Evolutionary conservation across 768 basidiomycete species (phyloP).

Genomic region (Leccinum imitatum): DNA sequence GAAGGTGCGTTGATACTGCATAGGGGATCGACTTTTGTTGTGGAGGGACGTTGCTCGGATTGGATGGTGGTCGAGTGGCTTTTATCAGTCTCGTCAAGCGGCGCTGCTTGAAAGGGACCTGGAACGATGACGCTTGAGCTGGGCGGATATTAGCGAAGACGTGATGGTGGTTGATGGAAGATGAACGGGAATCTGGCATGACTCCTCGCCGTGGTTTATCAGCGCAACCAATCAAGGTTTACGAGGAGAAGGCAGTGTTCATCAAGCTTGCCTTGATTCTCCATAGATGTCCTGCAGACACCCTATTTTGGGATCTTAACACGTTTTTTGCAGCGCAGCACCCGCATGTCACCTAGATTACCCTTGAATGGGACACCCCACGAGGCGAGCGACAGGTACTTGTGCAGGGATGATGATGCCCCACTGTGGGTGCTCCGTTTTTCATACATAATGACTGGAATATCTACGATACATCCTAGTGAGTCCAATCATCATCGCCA

Average conservation of each 20-base stretch:
- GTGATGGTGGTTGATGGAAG: slow-evolving; percentile 28
- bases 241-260: slow-evolving; percentile 30
- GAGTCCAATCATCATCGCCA: slow-evolving; percentile 19
- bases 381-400: slow-evolving; percentile 30
- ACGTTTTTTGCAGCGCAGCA: slow-evolving; percentile 37
- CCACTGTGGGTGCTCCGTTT: slow-evolving; percentile 22
- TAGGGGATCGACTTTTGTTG: slow-evolving; percentile 19
- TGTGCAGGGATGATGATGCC: slow-evolving; percentile 25
- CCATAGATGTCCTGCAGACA: slow-evolving; percentile 14
- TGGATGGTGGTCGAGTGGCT: slow-evolving; percentile 9
- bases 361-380: slow-evolving; percentile 24
- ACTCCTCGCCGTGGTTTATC: slow-evolving; percentile 34
- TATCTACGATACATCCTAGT: slow-evolving; percentile 24
- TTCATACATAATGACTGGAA: slow-evolving; percentile 33
- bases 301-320: slow-evolving; percentile 30
- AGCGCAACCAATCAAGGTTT: slow-evolving; percentile 33
- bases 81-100: slow-evolving; percentile 30
- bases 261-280: slow-evolving; percentile 20
- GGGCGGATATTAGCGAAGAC: slow-evolving; percentile 37
- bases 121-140: slow-evolving; percentile 22
- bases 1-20: slow-evolving; percentile 32
- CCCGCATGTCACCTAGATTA: slow-evolving; percentile 27
- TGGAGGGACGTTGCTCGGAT: slow-evolving; percentile 9
- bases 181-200: slow-evolving; percentile 37
- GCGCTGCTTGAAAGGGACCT: slow-evolving; percentile 22